phyloP scores from a whole-genome alignment of 225 moss, liverwort and hornwort genomes.

The Sphagnum tenellum region DNA sequence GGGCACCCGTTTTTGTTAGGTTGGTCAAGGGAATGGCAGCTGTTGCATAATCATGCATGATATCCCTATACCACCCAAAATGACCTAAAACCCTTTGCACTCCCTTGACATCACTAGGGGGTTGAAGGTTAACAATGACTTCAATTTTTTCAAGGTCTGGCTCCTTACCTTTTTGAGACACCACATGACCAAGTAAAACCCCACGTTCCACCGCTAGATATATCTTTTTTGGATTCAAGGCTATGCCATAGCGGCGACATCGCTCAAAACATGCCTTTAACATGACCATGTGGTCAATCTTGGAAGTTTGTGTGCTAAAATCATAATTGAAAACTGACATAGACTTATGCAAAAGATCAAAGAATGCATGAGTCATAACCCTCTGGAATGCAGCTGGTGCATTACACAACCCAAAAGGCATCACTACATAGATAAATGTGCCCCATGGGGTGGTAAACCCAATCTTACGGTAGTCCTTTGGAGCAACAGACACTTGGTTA shows the following conservation, averaged over 20 bases:
- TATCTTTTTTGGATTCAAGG: too few relatives aligned
- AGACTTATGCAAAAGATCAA: neutral
- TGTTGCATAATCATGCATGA: neutral
- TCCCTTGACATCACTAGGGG: neutral
- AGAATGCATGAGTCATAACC: constrained; percentile 5
- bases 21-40: neutral
- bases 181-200: neutral
- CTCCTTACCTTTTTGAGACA: neutral
- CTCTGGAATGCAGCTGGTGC: neutral
- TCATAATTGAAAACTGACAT: constrained; percentile 5
- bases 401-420: neutral
- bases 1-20: neutral
- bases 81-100: neutral
- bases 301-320: neutral
- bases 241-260: neutral
- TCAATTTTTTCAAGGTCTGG: neutral
- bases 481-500: constrained; percentile 1
- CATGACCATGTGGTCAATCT: neutral
- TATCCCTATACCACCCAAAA: neutral
- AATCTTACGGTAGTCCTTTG: neutral
- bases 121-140: neutral
- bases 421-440: constrained; percentile 6
- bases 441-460: constrained; percentile 4
- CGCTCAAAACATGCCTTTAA: neutral
- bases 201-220: neutral